Evolutionary conservation across 148 eudicot genomes (phyloP).

Genomic region (Fagopyrum tataricum): DNA sequence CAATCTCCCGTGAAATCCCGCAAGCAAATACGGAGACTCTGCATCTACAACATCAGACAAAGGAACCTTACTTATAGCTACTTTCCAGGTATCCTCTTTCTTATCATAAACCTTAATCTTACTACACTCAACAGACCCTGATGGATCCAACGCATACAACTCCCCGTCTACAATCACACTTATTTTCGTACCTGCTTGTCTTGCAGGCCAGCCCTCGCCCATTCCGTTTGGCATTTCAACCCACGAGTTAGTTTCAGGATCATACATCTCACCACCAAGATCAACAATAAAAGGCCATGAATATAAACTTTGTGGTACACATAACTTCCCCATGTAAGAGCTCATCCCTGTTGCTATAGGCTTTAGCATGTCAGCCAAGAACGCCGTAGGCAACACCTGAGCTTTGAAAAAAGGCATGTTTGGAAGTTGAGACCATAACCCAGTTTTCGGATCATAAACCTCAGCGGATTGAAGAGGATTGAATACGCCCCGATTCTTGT

Average conservation of each 20-base stretch:
- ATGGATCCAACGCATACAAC: slow-evolving; percentile 78
- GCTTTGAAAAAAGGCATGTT: slow-evolving; percentile 96
- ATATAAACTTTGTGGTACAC: slow-evolving; percentile 92
- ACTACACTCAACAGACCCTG: slow-evolving; percentile 65
- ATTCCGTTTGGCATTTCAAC: slow-evolving; percentile 88
- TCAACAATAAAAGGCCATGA: slow-evolving; percentile 99
- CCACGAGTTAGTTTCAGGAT: slow-evolving; percentile 84
- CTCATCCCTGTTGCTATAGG: slow-evolving; percentile 99
- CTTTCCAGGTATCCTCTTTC: slow-evolving; percentile 74
- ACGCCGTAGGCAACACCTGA: slow-evolving; percentile 79
- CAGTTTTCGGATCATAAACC: slow-evolving; percentile 70
- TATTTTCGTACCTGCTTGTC: slow-evolving; percentile 86
- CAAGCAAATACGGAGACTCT: slow-evolving; percentile 89
- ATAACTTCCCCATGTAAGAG: slow-evolving; percentile 75
- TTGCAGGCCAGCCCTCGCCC: slow-evolving; percentile 99
- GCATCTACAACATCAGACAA: slow-evolving; percentile 39
- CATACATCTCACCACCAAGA: slow-evolving; percentile 96
- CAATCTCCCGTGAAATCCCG: slow-evolving; percentile 66
- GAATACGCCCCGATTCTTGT: slow-evolving; percentile 59
- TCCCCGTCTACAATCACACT: slow-evolving; percentile 74
- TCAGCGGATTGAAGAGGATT: slow-evolving; percentile 88
- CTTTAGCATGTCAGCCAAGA: slow-evolving; percentile 78
- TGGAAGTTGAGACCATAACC: slow-evolving; percentile 68
- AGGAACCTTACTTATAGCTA: slow-evolving; percentile 52
- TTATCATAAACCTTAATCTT: slow-evolving; percentile 72